phyloP scores from a whole-genome alignment of 257 asterid species.

The Plantago ovata region DNA sequence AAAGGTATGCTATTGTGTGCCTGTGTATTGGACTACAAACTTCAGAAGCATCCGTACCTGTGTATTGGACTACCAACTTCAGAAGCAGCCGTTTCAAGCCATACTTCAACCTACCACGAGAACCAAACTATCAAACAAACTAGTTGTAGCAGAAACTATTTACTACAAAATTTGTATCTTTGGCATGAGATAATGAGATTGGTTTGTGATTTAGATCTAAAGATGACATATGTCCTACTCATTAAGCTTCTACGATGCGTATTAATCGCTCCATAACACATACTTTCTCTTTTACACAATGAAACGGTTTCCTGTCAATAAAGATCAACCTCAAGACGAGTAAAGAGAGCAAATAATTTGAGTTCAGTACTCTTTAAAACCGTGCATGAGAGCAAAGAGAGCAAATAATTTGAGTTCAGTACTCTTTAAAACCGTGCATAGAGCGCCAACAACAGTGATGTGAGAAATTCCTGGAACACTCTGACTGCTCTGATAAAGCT shows the following conservation, averaged over 20 bases:
- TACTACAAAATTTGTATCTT: no score
- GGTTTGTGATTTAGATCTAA: no score
- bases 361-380: constrained; percentile 65
- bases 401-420: no score
- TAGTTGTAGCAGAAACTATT: no score
- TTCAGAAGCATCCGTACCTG: constrained; percentile 90
- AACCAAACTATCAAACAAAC: background rate
- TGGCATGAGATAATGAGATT: no score
- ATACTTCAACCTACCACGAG: constrained; percentile 64
- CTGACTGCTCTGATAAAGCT: constrained; percentile 50
- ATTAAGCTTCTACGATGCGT: no score
- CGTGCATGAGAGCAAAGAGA: constrained; percentile 63
- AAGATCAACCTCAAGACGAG: no score
- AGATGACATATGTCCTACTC: no score
- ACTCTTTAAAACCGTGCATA: constrained; percentile 86
- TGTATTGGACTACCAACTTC: constrained; percentile 80
- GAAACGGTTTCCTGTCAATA: background rate
- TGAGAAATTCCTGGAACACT: constrained; percentile 83
- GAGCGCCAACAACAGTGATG: constrained; percentile 73
- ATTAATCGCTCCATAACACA: no score
- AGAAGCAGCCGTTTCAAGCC: constrained; percentile 94
- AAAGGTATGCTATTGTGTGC: constrained; percentile 73
- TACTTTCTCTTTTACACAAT: background rate
- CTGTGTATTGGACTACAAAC: constrained; percentile 75
- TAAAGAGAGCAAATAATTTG: background rate